A percentile compares a stretch with the other conserved stretches of the same genome.
phyloP scores from a whole-genome alignment of 2,329 filamentous ascomycete genomes.

The Lasiodiplodia gonubiensis region DNA sequence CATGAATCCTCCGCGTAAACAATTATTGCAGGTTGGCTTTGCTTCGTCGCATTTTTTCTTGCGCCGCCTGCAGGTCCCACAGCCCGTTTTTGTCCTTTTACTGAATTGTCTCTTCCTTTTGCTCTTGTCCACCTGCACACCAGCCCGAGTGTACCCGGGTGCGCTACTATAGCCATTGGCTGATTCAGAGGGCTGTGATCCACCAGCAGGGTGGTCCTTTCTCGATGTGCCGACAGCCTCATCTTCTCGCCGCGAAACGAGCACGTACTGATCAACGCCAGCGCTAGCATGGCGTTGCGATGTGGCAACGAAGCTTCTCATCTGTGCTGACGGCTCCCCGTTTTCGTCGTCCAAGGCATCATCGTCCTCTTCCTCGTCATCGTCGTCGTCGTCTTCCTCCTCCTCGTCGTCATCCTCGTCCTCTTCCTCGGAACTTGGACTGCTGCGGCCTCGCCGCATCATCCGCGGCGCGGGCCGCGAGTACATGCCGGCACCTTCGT shows the following conservation, averaged over 20 bases:
- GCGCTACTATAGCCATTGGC: conserved; percentile 29
- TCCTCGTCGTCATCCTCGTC: conserved; percentile 35
- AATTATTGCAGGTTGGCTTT: conserved; percentile 93
- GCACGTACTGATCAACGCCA: conserved; percentile 32
- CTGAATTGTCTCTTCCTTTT: conserved; percentile 45
- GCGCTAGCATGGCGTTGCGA: conserved; percentile 32
- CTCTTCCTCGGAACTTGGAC: conserved; percentile 36
- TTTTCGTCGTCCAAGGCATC: conserved; percentile 9
- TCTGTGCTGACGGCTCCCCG: conserved; percentile 30
- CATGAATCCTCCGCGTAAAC: conserved; percentile 83
- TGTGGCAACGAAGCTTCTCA: conserved; percentile 33
- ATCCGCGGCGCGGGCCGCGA: conserved; percentile 41
- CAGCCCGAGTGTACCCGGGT: conserved; percentile 49
- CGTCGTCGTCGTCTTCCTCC: conserved; percentile 46
- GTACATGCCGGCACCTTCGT: conserved; percentile 37
- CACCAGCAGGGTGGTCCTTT: conserved; percentile 28
- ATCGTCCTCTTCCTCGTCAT: conserved; percentile 31
- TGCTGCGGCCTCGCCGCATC: background rate
- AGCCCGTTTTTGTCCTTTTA: conserved; percentile 94
- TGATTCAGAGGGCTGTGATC: conserved; percentile 30
- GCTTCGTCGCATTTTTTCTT: conserved; percentile 99
- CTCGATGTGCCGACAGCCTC: conserved; percentile 34
- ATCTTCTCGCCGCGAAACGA: conserved; percentile 38
- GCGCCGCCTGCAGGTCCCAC: conserved; percentile 84
- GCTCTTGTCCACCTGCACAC: conserved; percentile 54